Conservation (phyloP, 805 yeast species). For the Saccharomycopsis fodiens region DNA sequence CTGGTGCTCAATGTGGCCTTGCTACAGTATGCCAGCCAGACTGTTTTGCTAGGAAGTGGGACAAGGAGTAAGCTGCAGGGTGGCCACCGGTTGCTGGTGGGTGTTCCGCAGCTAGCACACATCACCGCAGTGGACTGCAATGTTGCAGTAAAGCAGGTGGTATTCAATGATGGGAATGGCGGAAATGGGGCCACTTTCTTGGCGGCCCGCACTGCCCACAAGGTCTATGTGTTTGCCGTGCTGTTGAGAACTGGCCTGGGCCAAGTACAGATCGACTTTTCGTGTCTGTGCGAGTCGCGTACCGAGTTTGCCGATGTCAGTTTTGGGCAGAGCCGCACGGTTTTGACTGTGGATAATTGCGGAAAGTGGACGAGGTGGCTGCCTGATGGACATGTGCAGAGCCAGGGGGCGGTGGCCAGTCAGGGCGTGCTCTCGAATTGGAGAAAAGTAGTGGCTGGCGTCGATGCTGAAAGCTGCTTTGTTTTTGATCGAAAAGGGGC, state of each 20-base stretch:
- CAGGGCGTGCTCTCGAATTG: conserved; percentile 48
- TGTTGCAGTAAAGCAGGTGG: conserved; percentile 36
- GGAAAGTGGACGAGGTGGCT: too few relatives aligned
- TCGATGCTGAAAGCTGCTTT: conserved; percentile 26
- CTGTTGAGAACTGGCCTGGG: too few relatives aligned
- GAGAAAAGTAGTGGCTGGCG: conserved; percentile 44
- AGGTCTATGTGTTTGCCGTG: conserved; percentile 30
- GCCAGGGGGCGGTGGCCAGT: conserved; percentile 31
- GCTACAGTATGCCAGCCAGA: not conserved
- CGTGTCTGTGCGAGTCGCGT: conserved; percentile 23
- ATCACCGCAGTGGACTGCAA: conserved; percentile 25
- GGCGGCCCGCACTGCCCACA: conserved; percentile 33
- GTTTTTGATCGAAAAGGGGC: conserved; percentile 36
- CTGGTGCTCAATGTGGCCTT: not conserved
- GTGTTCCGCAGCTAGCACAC: conserved; percentile 16
- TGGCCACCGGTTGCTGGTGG: conserved; percentile 1
- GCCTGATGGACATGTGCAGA: conserved; percentile 12
- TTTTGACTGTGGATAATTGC: too few relatives aligned
- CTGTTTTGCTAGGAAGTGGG: not conserved
- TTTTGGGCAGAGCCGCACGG: too few relatives aligned
- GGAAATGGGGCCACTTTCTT: conserved; percentile 24
- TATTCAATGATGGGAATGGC: conserved; percentile 23
- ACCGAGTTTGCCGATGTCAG: conserved; percentile 35
- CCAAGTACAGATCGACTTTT: conserved; percentile 21
- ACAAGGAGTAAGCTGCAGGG: not conserved